Conservation (phyloP, 768 basidiomycete genomes). For the Gymnopilus dilepis region DNA sequence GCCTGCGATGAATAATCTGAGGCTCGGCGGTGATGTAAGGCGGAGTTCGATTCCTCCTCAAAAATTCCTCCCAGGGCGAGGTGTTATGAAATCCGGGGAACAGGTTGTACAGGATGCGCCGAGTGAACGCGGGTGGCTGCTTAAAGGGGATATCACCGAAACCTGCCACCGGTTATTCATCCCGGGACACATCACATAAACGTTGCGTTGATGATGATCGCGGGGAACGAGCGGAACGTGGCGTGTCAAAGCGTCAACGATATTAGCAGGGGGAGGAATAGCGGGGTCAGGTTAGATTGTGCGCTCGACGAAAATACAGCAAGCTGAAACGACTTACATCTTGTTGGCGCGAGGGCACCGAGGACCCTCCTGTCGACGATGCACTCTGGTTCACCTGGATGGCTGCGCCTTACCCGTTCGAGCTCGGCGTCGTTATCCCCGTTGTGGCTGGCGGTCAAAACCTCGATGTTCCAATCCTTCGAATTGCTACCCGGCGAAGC, state of each 20-base stretch:
- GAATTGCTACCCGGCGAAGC: slow-evolving; percentile 49
- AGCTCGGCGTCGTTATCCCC: slow-evolving; percentile 72
- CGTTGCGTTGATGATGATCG: slow-evolving; percentile 8
- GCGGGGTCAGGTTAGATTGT: slow-evolving; percentile 13
- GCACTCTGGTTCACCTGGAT: slow-evolving; percentile 74
- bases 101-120: slow-evolving; percentile 69
- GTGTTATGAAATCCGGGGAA: slow-evolving; percentile 65
- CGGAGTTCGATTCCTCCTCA: slow-evolving; percentile 64
- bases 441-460: slow-evolving; percentile 72
- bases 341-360: slow-evolving; percentile 77
- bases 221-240: slow-evolving; percentile 9
- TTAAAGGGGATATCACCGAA: slow-evolving; percentile 77
- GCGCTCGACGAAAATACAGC: slow-evolving; percentile 22
- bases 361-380: slow-evolving; percentile 70
- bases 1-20: slow-evolving; percentile 63
- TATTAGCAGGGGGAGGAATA: slow-evolving; percentile 13
- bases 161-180: slow-evolving; percentile 43
- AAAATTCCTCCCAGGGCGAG: slow-evolving; percentile 70
- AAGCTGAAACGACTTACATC: slow-evolving; percentile 57
- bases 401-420: slow-evolving; percentile 63
- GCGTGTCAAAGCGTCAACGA: slow-evolving; percentile 14
- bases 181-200: slow-evolving; percentile 15
- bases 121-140: slow-evolving; percentile 71
- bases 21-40: slow-evolving; percentile 70
- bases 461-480: slow-evolving; percentile 63